phyloP scores from a whole-genome alignment of 2,329 filamentous ascomycete species.

The Talaromyces sp. region DNA sequence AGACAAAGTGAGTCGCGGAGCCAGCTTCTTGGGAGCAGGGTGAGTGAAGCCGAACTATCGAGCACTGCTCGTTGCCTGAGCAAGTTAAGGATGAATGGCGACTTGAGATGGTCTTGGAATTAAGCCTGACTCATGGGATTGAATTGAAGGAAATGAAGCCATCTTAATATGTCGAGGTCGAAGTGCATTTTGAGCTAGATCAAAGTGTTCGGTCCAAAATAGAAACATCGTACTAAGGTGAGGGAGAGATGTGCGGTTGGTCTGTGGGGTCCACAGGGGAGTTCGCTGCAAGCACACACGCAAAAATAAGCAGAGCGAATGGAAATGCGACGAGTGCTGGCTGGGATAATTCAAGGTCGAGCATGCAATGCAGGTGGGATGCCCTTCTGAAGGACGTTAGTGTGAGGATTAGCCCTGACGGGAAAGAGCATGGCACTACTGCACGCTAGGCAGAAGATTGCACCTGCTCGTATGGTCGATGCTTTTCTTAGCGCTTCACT shows the following conservation, averaged over 20 bases:
- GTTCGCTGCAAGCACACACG: slow-evolving; percentile 1
- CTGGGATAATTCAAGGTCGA: slow-evolving; percentile 8
- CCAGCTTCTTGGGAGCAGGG: slow-evolving; percentile 18
- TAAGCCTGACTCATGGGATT: slow-evolving; percentile 17
- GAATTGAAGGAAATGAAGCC: slow-evolving; percentile 5
- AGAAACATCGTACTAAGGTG: slow-evolving; percentile 8
- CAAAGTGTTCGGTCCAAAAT: slow-evolving; percentile 9
- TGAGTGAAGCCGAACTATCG: neutral
- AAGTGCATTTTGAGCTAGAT: slow-evolving; percentile 12
- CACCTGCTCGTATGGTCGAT: slow-evolving; percentile 1
- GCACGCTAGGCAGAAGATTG: slow-evolving; percentile 11
- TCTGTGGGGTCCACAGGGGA: slow-evolving; percentile 1
- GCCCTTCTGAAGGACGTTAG: neutral
- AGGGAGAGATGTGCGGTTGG: slow-evolving; percentile 2
- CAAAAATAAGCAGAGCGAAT: slow-evolving; percentile 3
- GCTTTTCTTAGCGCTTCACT: neutral
- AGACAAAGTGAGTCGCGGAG: slow-evolving; percentile 8
- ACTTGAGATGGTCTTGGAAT: neutral
- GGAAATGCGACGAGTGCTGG: neutral
- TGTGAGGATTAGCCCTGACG: slow-evolving; percentile 1
- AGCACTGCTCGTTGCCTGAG: neutral
- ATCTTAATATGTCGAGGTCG: slow-evolving; percentile 14
- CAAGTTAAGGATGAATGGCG: neutral
- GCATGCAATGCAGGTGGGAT: slow-evolving; percentile 3
- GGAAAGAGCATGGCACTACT: slow-evolving; percentile 12